Conservation (phyloP, 176 grass and related monocot genomes). For the Oryza nivara region DNA sequence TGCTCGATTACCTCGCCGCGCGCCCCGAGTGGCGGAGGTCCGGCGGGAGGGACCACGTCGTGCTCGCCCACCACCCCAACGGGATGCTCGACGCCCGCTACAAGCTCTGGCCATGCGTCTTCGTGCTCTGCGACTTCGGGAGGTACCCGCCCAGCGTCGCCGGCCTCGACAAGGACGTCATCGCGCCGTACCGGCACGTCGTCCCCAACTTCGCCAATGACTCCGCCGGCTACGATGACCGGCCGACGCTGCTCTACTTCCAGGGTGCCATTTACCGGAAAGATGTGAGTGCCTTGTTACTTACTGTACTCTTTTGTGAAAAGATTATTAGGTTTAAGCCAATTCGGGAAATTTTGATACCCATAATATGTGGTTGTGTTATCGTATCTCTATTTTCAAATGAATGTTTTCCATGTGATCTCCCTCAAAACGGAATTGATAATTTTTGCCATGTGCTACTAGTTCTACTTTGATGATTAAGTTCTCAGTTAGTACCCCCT, state of each 20-base stretch:
- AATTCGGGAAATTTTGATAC: not conserved
- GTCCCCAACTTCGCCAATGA: conserved; percentile 67
- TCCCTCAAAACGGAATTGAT: conserved; percentile 30
- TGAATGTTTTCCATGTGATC: conserved; percentile 17
- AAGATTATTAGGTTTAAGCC: not conserved
- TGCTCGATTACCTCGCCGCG: conserved; percentile 59
- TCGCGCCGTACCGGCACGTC: conserved; percentile 87
- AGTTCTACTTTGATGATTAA: no score
- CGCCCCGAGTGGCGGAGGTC: conserved; percentile 74
- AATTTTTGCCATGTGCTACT: not conserved
- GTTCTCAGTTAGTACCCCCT: conserved; percentile 23
- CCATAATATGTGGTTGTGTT: not conserved
- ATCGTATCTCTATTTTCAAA: not conserved
- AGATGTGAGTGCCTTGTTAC: conserved; percentile 62
- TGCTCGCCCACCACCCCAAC: conserved; percentile 97
- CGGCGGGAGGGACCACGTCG: conserved; percentile 77
- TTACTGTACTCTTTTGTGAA: not conserved
- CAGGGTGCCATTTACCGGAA: conserved; percentile 97
- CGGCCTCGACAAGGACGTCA: conserved; percentile 79
- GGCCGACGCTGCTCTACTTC: conserved; percentile 82
- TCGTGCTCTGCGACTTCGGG: conserved; percentile 96
- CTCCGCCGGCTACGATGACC: conserved; percentile 66
- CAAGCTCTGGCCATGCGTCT: conserved; percentile 78
- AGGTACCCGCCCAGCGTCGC: conserved; percentile 77
- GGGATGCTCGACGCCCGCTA: conserved; percentile 86